Evolutionary conservation across 2,329 filamentous ascomycete species (phyloP), one percentile per base, ranked within the genome.

Genomic region (Amylocarpus encephaloides): DNA sequence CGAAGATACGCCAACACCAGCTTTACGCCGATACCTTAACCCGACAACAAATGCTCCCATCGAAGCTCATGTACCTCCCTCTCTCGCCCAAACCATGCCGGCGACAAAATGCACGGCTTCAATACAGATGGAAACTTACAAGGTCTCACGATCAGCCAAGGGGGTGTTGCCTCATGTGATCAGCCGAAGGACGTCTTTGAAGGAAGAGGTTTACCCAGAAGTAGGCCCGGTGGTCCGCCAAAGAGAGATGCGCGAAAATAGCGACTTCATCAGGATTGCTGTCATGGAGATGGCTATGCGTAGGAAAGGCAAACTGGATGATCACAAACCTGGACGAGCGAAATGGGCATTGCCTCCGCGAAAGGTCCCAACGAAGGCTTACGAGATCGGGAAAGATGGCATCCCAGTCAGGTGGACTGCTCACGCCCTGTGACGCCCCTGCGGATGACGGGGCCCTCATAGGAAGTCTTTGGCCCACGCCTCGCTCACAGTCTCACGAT

Each of bases 201-300:
- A 58, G 6, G 61, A 65, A 46, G 61, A 64, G 26, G 60, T 67
- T 4, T 61, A 66, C 30, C 61, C 68, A 16, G 59, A 64, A 26
- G 34, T 60, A 43, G 73, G 46, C 68, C 77, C 35, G 71, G 73
- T 42, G 66, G 72, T 57, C 59, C 77, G 82, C 18, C 82, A 84
- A 65, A 76, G 82, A 42, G 82, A 86, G 64, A 78, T 84, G 72
- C 78, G 82, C 29, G 82, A 86, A 65, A 86, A 86, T 58, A 76
- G 81, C 36, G 81, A 86, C 61, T 86, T 86, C 61, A 85, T 86
- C 62, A 78, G 82, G 58, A 78, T 86, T 48, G 82, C 82, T 33
- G 82, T 86, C 45, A 80, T 86, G 75, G 82, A 86, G 62, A 85
- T 86, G 77, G 77, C 82, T 11, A 86, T 86, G 82, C 78, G 82